Evolutionary conservation across 306 rosid genomes (phyloP).

Genomic region (Casuarina cunninghamiana): DNA sequence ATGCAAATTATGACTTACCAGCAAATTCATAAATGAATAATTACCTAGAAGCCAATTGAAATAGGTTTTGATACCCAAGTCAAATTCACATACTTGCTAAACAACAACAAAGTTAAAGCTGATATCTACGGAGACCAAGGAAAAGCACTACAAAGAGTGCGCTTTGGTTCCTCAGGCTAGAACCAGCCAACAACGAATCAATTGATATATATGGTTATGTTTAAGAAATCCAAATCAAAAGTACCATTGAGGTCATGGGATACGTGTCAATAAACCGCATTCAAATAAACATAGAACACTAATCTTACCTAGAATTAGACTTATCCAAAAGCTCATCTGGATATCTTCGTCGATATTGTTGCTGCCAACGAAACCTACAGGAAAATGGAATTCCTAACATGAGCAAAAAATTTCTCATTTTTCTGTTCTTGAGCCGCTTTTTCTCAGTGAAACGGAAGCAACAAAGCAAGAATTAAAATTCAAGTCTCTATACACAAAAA

Average conservation of each 20-base stretch:
- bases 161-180: neutral
- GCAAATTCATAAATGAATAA: neutral
- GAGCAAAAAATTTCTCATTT: conserved; percentile 4
- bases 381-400: neutral
- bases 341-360: conserved; percentile 77
- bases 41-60: neutral
- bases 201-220: neutral
- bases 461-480: neutral
- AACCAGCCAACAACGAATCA: neutral
- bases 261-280: neutral
- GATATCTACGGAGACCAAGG: neutral
- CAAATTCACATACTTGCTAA: neutral
- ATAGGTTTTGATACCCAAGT: neutral
- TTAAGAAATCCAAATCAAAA: neutral
- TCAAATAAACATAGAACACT: neutral
- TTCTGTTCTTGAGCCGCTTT: neutral
- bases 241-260: neutral
- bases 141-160: neutral
- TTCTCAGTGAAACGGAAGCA: neutral
- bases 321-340: conserved; percentile 85
- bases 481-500: neutral
- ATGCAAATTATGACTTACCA: neutral
- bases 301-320: conserved; percentile 72
- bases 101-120: neutral
- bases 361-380: conserved; percentile 80